These are phyloP conservation scores for Candolleomyces aberdarensis DNA, from an alignment of 768 basidiomycete genomes.

Conservation along the genomic window DNA sequence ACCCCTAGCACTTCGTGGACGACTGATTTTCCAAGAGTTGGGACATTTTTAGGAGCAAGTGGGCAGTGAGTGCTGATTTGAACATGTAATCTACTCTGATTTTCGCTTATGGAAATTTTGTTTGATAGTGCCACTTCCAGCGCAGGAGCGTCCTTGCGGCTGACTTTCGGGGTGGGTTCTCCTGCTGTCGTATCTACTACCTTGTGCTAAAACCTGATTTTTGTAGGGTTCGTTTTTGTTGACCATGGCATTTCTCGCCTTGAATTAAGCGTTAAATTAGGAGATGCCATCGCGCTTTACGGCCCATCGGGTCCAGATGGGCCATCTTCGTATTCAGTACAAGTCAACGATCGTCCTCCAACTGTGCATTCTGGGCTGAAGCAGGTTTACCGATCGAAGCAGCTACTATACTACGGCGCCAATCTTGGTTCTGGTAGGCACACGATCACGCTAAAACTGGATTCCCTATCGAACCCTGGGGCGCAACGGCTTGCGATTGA, in stretches of 20 bases:
- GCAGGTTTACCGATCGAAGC: constrained; percentile 11
- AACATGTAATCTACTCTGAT: not conserved
- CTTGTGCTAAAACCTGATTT: not conserved
- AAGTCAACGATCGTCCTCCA: constrained; percentile 8
- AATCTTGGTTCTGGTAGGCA: constrained; percentile 18
- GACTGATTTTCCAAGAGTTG: constrained; percentile 22
- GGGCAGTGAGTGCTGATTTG: constrained; percentile 34
- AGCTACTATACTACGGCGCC: constrained; percentile 15
- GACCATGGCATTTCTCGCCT: not conserved
- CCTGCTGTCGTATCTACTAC: not conserved
- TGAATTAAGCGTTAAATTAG: constrained; percentile 15
- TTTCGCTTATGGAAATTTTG: not conserved
- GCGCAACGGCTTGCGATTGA: constrained; percentile 16
- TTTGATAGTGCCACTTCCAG: not conserved
- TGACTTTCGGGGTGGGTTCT: not conserved
- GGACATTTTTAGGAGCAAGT: constrained; percentile 38
- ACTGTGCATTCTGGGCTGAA: constrained; percentile 10
- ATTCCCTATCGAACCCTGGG: not conserved
- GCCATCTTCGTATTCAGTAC: constrained; percentile 12
- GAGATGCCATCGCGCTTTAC: constrained; percentile 43
- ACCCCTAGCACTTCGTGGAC: constrained; percentile 30
- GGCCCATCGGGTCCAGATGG: constrained; percentile 29
- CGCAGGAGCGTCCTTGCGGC: constrained; percentile 13
- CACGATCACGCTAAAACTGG: constrained; percentile 8
- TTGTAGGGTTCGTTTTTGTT: not conserved